Conservation (phyloP, 192 early-diverging fungal species). For the Coemansia sp. region DNA sequence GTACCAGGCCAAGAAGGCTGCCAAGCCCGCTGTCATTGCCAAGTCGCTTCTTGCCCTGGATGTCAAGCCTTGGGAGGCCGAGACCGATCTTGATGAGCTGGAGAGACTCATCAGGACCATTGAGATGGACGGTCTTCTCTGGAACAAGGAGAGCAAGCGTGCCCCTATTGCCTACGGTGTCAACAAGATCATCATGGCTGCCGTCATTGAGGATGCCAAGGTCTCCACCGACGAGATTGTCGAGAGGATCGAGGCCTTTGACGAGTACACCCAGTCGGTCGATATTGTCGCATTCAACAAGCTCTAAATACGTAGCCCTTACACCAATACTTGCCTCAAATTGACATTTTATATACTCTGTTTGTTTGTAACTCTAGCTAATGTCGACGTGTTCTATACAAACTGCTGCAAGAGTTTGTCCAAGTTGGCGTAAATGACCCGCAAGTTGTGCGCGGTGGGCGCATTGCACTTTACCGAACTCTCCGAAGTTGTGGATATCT, state of each 20-base stretch:
- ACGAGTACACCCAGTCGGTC: constrained; percentile 90
- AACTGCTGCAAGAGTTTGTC: constrained; percentile 35
- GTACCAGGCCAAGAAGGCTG: constrained; percentile 87
- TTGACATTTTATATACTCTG: constrained; percentile 2
- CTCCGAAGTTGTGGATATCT: constrained; percentile 1
- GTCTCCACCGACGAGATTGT: constrained; percentile 80
- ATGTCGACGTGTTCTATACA: not conserved
- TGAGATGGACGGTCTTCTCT: constrained; percentile 83
- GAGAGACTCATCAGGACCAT: constrained; percentile 72
- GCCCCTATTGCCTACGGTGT: constrained; percentile 91
- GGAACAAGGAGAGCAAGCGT: constrained; percentile 75
- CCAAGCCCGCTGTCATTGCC: constrained; percentile 79
- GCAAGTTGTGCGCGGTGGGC: constrained; percentile 43
- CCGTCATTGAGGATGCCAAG: constrained; percentile 92
- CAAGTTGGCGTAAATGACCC: constrained; percentile 26
- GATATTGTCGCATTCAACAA: constrained; percentile 88
- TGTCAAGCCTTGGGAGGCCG: constrained; percentile 98
- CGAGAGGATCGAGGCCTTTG: constrained; percentile 75
- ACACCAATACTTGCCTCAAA: not conserved
- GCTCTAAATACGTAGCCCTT: constrained; percentile 60
- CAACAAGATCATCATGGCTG: constrained; percentile 93
- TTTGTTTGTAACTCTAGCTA: not conserved
- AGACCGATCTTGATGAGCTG: constrained; percentile 81
- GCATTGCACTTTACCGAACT: constrained; percentile 20
- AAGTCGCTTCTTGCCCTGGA: constrained; percentile 92